Conservation (phyloP, 2,329 filamentous ascomycete species). For the Phyllosticta citriasiana region DNA sequence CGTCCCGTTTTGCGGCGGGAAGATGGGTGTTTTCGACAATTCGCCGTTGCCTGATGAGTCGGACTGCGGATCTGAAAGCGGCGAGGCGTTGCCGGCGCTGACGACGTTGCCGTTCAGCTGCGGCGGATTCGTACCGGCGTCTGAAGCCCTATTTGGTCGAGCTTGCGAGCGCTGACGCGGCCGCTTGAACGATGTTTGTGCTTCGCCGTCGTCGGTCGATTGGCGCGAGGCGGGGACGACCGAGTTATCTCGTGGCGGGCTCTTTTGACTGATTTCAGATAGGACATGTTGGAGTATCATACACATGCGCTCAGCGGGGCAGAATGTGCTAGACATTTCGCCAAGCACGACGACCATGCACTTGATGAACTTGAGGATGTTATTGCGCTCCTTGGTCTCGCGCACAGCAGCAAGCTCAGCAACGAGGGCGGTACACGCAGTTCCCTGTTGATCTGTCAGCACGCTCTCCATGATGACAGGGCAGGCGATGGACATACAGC, state of each 20-base stretch:
- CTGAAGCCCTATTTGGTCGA: not conserved
- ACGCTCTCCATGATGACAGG: not conserved
- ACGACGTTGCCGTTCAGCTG: not conserved
- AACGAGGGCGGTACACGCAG: slow-evolving; percentile 44
- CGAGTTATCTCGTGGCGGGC: slow-evolving; percentile 14
- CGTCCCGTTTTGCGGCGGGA: not conserved
- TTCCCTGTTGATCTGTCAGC: slow-evolving; percentile 28
- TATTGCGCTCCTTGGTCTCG: slow-evolving; percentile 28
- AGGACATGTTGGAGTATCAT: slow-evolving; percentile 44
- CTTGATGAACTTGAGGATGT: slow-evolving; percentile 42
- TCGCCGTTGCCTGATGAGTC: not conserved
- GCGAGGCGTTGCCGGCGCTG: not conserved
- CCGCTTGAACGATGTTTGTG: not conserved
- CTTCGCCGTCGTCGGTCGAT: not conserved
- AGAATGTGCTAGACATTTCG: slow-evolving; percentile 45
- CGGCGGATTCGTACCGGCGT: not conserved
- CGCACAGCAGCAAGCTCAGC: slow-evolving; percentile 35
- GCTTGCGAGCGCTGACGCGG: not conserved
- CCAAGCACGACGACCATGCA: slow-evolving; percentile 42
- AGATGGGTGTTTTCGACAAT: not conserved
- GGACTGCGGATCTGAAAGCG: not conserved
- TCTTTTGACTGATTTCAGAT: slow-evolving; percentile 29
- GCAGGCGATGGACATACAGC: slow-evolving; percentile 21
- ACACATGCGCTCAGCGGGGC: slow-evolving; percentile 46
- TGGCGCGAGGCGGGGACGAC: not conserved